Base-by-base conservation (phyloP, 2,329 filamentous ascomycete species). In the Gnomoniopsis sp. region DNA sequence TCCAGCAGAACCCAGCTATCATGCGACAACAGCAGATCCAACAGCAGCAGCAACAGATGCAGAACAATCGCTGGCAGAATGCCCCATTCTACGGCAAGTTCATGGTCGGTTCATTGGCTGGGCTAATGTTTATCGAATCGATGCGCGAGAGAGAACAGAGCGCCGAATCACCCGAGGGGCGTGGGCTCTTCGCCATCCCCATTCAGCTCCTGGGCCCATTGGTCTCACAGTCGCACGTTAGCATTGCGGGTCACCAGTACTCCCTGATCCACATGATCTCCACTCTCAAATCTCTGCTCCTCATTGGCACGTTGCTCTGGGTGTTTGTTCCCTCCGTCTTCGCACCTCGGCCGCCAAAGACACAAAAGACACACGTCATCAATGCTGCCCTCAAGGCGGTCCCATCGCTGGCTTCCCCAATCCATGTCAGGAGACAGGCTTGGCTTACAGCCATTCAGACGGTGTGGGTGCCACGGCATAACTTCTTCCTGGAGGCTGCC, bases 401-500 rank as follows among this genome's bases (percentile, higher is more conserved):
- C 6, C 89, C 89, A 2, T 91, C 90, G 2, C 78, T 91, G 58
- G 86, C 90, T 3, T 93, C 91, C 0, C 88, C 93, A 0, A 91
- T 96, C 58, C 86, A 95, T 65, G 89, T 96, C 49, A 88, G 92
- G 53, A 87, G 89, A 61, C 90, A 92, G 71, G 93, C 93, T 34
- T 97, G 93, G 93, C 86, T 96, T 58, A 97, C 93, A 3, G 90
- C 93, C 8, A 88, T 96, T 60, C 93, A 96, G 74, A 93, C 89
- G 3, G 90, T 96, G 23, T 96, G 92, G 84, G 90, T 97, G 15
- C 93, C 93, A 12, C 85, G 88, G 21, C 91, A 96, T 71, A 90
- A 88, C 65, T 93, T 96, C 71, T 82, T 93, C 65, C 84, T 96
- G 3, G 93, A 96, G 72, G 88, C 90, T 57, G 86, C 90, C 17